Base-by-base conservation (phyloP, 768 basidiomycete genomes). In the Collybia sordida region DNA sequence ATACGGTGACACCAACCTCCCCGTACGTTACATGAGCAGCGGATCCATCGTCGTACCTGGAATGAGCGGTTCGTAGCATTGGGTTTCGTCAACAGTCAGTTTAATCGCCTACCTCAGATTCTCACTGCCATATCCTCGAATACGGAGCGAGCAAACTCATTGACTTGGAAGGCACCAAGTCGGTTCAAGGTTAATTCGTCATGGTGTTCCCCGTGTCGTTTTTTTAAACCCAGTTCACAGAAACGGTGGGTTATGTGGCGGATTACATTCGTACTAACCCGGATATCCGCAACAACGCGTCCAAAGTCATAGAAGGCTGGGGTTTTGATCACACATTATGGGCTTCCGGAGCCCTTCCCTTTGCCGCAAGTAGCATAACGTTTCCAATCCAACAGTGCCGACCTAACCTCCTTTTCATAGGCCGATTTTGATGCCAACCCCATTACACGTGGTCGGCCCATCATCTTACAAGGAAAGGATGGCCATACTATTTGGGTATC, bases 301-400 rank as follows among this genome's bases (percentile, higher is more conserved):
- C 70, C 21, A 70, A 67, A 47, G 81, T 79, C 62, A 71, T 90
- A 4, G 75, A 82, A 53, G 86, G 86, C 3, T 77, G 82, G 68
- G 89, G 88, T 3, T 91, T 88, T 86, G 85, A 90, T 58, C 89
- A 90, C 64, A 88, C 86, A 3, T 70, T 70, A 47, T 83, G 82
- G 82, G 62, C 69, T 14, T 58, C 52, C 21, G 65, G 67, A 31
- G 67, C 67, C 22, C 85, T 81, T 66, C 86, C 85, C 4, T 75
- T 72, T 35, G 74, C 78, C 50, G 86, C 83, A 51, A 43, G 77
- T 67, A 37, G 4, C 28, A 43, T 52, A 12, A n/a, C 19, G 36
- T 34, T 8, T 19, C 9, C 37, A 18, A 25, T 24, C 18, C 2
- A 18, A 14, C 49, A 25, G 40, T 2, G 21, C 41, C 22, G 31